Percentiles rank a stretch among this genome's conserved stretches.
Conservation (phyloP, 371 early-diverging fungal species). For the Mucor velutinosus region DNA sequence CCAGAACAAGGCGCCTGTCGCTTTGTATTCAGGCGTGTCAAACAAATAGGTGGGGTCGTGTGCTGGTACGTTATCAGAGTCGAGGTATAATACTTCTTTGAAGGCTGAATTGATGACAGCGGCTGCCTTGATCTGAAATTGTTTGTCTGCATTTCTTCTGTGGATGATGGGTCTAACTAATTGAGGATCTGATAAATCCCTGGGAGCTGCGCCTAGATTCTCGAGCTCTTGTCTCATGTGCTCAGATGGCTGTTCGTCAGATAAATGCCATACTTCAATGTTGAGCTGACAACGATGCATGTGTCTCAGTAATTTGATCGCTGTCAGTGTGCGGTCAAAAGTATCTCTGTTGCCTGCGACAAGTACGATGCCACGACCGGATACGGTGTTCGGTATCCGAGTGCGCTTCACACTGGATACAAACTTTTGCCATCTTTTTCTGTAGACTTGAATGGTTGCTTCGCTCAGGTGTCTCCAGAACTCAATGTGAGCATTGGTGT, state of each 20-base stretch:
- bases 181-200: constrained; percentile 30
- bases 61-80: constrained; percentile 56
- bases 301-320: constrained; percentile 31
- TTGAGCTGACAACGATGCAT: constrained; percentile 25
- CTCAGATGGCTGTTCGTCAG: constrained; percentile 36
- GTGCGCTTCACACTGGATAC: constrained; percentile 16
- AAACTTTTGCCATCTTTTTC: constrained; percentile 37
- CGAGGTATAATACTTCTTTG: constrained; percentile 52
- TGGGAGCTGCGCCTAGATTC: constrained; percentile 20
- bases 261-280: constrained; percentile 47
- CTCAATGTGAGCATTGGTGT: constrained; percentile 36
- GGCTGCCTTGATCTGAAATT: constrained; percentile 56
- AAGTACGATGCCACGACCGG: constrained; percentile 40
- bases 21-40: constrained; percentile 37
- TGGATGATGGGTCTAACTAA: constrained; percentile 33
- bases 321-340: constrained; percentile 33
- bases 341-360: constrained; percentile 52
- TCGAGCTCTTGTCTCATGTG: constrained; percentile 13
- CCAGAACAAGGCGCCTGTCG: constrained; percentile 61
- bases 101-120: constrained; percentile 54
- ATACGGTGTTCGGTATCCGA: background rate
- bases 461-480: constrained; percentile 32
- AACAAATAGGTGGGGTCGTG: constrained; percentile 53
- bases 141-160: constrained; percentile 40
- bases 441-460: constrained; percentile 19